Conservation (phyloP, 176 grass and related monocot genomes). For the Otatea glauca region DNA sequence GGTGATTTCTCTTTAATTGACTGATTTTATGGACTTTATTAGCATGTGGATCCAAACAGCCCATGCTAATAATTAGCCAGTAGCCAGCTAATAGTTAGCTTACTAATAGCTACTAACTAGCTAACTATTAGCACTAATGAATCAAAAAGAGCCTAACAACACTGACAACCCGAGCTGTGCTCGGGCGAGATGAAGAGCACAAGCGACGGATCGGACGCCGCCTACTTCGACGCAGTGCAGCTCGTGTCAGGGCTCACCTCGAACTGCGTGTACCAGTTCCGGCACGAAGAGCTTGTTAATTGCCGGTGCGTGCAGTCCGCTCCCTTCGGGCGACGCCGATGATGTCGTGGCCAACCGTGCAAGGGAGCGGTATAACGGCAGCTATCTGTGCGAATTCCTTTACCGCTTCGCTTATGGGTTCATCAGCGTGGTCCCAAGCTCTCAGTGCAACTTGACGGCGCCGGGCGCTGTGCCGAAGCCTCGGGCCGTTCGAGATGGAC, state of each 20-base stretch:
- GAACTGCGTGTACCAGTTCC: conserved; percentile 38
- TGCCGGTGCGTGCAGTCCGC: conserved; percentile 40
- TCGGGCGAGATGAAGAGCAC: conserved; percentile 54
- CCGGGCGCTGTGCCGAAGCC: conserved; percentile 41
- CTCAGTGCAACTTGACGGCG: conserved; percentile 47
- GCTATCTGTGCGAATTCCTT: conserved; percentile 44
- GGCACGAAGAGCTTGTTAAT: conserved; percentile 50
- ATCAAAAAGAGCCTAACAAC: too few relatives aligned
- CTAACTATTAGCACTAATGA: too few relatives aligned
- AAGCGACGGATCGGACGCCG: conserved; percentile 2
- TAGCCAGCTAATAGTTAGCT: too few relatives aligned
- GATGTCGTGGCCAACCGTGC: conserved; percentile 13
- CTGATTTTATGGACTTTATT: too few relatives aligned
- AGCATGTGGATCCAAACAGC: too few relatives aligned
- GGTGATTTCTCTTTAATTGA: too few relatives aligned
- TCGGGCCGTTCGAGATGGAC: conserved; percentile 56
- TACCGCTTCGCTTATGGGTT: conserved; percentile 1
- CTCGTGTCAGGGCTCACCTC: conserved; percentile 51
- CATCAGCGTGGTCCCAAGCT: conserved; percentile 39
- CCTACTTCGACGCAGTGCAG: conserved; percentile 60
- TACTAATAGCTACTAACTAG: too few relatives aligned
- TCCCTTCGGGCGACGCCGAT: conserved; percentile 28
- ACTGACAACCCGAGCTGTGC: conserved; percentile 53
- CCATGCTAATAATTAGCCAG: too few relatives aligned
- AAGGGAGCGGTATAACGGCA: conserved; percentile 46